Evolutionary conservation across 768 basidiomycete species (phyloP), one percentile per base, ranked within the genome.

Genomic region (Mycena olivaceomarginata): DNA sequence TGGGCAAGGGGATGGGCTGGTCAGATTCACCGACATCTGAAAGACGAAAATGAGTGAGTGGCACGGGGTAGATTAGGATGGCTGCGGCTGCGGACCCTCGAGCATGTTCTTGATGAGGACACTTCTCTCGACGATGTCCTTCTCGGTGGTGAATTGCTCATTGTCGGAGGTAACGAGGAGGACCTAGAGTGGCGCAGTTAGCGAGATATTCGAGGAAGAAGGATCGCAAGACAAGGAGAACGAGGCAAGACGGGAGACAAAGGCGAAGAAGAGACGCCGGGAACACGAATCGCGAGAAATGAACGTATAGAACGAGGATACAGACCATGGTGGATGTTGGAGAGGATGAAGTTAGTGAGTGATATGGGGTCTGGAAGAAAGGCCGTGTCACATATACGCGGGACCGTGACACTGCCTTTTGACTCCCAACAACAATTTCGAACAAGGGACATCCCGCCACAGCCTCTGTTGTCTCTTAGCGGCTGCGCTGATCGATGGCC

Each of bases 71-170:
- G 53, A 76, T 67, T 67, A 72, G 66, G 66, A 48, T 31, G 31
- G 31, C 31, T 31, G 68, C 74, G 74, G 51, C 9, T 64, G 81
- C 88, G 53, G 73, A 96, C 98, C 98, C 88, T 99, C 98, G 69
- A 99, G 95, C 98, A 99, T 99, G 90, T 98, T 98, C 91, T 98
- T 98, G 87, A 99, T 98, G 82, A 99, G 92, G 12, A 98, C 97
- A 78, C 93, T 95, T 85, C 98, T 96, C 88, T 98, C 96, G 72
- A 97, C 97, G 72, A 99, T 96, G 72, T 97, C 96, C 86, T 94
- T 96, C 84, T 99, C 97, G 79, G 98, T 95, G 68, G 91, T 90
- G 88, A 98, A 99, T 78, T 63, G 93, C 87, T 99, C 98, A 81
- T 96, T 97, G 86, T 99, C 98, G 62, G 98, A 99, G 51, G 97